phyloP scores from a whole-genome alignment of 164 flowering plant genomes.

The Piper longum region DNA sequence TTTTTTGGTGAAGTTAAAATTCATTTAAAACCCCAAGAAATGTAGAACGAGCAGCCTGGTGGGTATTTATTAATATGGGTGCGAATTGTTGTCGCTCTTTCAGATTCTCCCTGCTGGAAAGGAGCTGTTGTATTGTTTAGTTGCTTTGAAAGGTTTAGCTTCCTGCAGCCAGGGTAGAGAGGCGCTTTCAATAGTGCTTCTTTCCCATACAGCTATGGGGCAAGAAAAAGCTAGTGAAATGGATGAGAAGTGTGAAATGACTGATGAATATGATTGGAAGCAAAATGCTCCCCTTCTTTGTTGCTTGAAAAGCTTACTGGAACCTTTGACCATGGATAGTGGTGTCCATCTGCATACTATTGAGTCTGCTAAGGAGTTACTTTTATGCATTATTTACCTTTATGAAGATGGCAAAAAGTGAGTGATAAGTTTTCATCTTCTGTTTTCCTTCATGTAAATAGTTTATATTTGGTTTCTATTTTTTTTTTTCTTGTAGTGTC shows the following conservation, averaged over 20 bases:
- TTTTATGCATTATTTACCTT: slow-evolving; percentile 37
- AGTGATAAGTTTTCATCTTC: slow-evolving; percentile 4
- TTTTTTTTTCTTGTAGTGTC: slow-evolving; percentile 28
- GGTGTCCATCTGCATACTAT: slow-evolving; percentile 28
- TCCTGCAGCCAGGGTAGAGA: slow-evolving; percentile 42
- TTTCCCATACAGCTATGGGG: slow-evolving; percentile 14
- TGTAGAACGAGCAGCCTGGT: too few relatives aligned
- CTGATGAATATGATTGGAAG: slow-evolving; percentile 31
- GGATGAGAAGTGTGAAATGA: slow-evolving; percentile 11
- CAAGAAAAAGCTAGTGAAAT: slow-evolving; percentile 16
- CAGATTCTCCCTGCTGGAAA: slow-evolving; percentile 83
- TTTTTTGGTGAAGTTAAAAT: too few relatives aligned
- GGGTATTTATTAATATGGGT: too few relatives aligned
- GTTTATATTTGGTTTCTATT: neutral
- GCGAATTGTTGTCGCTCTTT: neutral
- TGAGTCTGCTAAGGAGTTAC: slow-evolving; percentile 37
- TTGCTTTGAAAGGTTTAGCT: slow-evolving; percentile 45
- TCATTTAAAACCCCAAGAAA: too few relatives aligned
- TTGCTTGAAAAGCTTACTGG: slow-evolving; percentile 56
- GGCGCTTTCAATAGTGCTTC: slow-evolving; percentile 31
- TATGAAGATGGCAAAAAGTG: slow-evolving; percentile 64
- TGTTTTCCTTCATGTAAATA: slow-evolving; percentile 1
- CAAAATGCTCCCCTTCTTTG: slow-evolving; percentile 43
- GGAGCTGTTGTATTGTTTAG: slow-evolving; percentile 61
- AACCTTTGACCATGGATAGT: slow-evolving; percentile 31